phyloP scores from a whole-genome alignment of 805 yeast genomes.

The Scheffersomyces lignosus region DNA sequence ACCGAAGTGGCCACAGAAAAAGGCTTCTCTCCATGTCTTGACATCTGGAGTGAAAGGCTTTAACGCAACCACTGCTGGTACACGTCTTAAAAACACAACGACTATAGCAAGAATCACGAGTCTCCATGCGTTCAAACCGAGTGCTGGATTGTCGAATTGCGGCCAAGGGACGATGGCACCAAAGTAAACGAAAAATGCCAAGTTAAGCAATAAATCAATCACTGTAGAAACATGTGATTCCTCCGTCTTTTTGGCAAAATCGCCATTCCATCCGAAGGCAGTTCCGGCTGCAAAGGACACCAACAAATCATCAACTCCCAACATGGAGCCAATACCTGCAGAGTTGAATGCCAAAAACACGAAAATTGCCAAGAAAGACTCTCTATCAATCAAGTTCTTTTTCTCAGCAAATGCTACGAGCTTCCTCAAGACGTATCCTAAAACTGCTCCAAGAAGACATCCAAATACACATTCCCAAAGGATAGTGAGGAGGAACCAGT shows the following conservation, averaged over 20 bases:
- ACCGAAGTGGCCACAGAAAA: slow-evolving; percentile 94
- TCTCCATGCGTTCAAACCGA: slow-evolving; percentile 80
- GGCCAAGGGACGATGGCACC: slow-evolving; percentile 93
- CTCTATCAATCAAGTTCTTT: slow-evolving; percentile 74
- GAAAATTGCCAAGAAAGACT: slow-evolving; percentile 83
- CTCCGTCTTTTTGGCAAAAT: slow-evolving; percentile 79
- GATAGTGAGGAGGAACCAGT: slow-evolving; percentile 77
- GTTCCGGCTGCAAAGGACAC: slow-evolving; percentile 93
- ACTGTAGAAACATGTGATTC: slow-evolving; percentile 87
- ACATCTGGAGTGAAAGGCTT: slow-evolving; percentile 85
- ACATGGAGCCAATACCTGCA: slow-evolving; percentile 84
- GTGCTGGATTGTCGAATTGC: slow-evolving; percentile 57
- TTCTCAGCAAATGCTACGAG: slow-evolving; percentile 73
- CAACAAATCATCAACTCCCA: slow-evolving; percentile 86
- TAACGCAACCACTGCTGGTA: slow-evolving; percentile 75
- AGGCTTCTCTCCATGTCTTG: slow-evolving; percentile 89
- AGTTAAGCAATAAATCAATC: slow-evolving; percentile 79
- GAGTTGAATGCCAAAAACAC: slow-evolving; percentile 79
- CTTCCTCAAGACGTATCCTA: slow-evolving; percentile 72
- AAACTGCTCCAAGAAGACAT: slow-evolving; percentile 64
- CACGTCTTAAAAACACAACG: slow-evolving; percentile 70
- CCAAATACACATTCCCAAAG: slow-evolving; percentile 85
- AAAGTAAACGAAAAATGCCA: slow-evolving; percentile 84
- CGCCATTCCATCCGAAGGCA: slow-evolving; percentile 91
- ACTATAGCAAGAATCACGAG: slow-evolving; percentile 72